Evolutionary conservation across 2,329 filamentous ascomycete species (phyloP), one percentile per base, ranked within the genome.

Genomic region (Diaporthe aspalathi): DNA sequence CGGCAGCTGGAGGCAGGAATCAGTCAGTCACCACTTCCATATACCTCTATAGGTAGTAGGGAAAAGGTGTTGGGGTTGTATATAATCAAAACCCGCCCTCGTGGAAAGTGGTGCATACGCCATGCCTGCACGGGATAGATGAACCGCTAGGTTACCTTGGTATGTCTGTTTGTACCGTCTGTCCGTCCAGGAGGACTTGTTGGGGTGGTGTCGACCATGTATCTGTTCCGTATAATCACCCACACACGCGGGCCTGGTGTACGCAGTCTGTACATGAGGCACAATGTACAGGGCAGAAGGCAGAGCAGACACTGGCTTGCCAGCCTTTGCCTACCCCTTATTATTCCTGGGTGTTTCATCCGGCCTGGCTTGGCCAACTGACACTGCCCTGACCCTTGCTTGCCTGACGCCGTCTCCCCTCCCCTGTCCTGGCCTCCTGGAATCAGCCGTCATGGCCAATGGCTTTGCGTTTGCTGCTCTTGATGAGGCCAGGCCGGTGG

Each of bases 341-440:
- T 68, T 67, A 68, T 68, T 67, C 47, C 53, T 60, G 67, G 29
- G 67, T 68, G 67, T 68, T 68, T 68, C 67, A 68, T 68, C 60
- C 67, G 67, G 60, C 67, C 67, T 50, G 67, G 67, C 40, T 60
- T 68, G 67, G 67, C 53, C 53, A 50, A 60, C 66, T 50, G 66
- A 68, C 54, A 68, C 67, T 40, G 24, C 67, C 67, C 53, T 68
- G 67, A 60, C 67, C 67, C 67, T 60, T 68, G 67, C 45, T 38
- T 50, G 47, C 60, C 50, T 65, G 60, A 65, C 60, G 53, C 29
- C n/a, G n/a, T n/a, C n/a, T 50, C 53, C 22, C 66, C 22, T 38
- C 53, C 45, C 35, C 35, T 38, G 35, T 12, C 35, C 52, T 56
- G 35, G 20, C 54, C 53, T 68, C 67, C 67, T 68, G 67, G 67